A percentile compares a stretch with the other conserved stretches of the same genome.
These are phyloP conservation scores for Oxalis stricta DNA, from an alignment of 441 rosid genomes.

Conservation along the genomic window DNA sequence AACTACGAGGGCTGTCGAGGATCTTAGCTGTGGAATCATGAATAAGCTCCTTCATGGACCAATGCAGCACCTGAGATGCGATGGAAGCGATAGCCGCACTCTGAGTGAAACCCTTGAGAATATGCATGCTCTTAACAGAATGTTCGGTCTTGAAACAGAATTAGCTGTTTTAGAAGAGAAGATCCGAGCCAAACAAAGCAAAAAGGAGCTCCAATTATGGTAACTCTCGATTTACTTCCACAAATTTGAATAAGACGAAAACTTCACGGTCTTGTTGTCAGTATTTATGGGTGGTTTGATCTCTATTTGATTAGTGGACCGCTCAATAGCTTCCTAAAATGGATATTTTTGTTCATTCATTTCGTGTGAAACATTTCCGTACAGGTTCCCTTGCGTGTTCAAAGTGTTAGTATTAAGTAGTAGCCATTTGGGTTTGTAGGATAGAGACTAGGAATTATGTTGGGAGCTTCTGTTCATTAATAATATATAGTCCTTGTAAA, in stretches of 20 bases:
- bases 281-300: conserved; percentile 2
- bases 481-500: too few species aligned
- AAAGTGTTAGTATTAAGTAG: background rate
- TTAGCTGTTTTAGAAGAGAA: conserved; percentile 60
- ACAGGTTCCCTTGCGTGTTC: background rate
- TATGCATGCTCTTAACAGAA: conserved; percentile 91
- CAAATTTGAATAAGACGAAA: conserved; percentile 20
- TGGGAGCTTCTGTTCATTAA: conserved; percentile 13
- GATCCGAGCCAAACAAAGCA: conserved; percentile 61
- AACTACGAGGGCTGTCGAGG: conserved; percentile 62
- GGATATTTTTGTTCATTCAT: conserved; percentile 16
- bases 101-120: conserved; percentile 77
- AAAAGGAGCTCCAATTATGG: conserved; percentile 20
- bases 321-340: conserved; percentile 4
- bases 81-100: conserved; percentile 54
- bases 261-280: conserved; percentile 11
- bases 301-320: conserved; percentile 1
- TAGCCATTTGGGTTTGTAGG: conserved; percentile 11
- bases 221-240: conserved; percentile 7
- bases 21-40: conserved; percentile 73
- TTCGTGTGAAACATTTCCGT: conserved; percentile 9
- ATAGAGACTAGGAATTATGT: conserved; percentile 5
- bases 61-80: conserved; percentile 91
- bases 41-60: conserved; percentile 91
- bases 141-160: conserved; percentile 80